Evolutionary conservation across 805 yeast genomes (phyloP).

Genomic region (Yarrowia alimentaria): DNA sequence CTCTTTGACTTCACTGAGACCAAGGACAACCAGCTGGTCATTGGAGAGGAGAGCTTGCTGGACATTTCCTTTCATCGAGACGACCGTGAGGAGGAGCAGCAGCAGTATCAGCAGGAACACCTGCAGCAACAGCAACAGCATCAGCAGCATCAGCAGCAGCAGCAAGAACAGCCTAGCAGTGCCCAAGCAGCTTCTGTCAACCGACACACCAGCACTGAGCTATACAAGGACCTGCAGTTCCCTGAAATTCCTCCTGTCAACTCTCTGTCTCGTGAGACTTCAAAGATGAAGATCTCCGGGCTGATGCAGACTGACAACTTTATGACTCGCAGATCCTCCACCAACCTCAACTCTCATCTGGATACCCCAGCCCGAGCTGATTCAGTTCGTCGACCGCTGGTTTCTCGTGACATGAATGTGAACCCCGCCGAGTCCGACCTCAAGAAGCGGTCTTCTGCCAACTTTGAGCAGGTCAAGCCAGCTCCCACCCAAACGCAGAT

Average conservation of each 20-base stretch:
- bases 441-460: too few species aligned
- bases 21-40: conserved; percentile 2
- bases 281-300: conserved; percentile 32
- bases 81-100: too few species aligned
- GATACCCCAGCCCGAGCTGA: conserved; percentile 17
- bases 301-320: conserved; percentile 34
- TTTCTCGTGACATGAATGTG: conserved; percentile 14
- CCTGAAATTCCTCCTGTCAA: conserved; percentile 21
- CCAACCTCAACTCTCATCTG: conserved; percentile 27
- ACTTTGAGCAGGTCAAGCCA: too few species aligned
- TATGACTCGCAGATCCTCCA: conserved; percentile 28
- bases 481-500: too few species aligned
- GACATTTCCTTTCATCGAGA: conserved; percentile 8
- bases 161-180: too few species aligned
- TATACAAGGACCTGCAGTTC: conserved; percentile 20
- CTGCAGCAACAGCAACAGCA: too few species aligned
- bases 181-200: too few species aligned
- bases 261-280: conserved; percentile 4
- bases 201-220: conserved; percentile 5
- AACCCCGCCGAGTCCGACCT: too few species aligned
- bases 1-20: conserved; percentile 14
- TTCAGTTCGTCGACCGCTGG: conserved; percentile 14
- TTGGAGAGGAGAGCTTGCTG: conserved; percentile 23
- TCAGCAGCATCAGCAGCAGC: too few species aligned
- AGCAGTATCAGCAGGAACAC: too few species aligned